Conservation (phyloP, 2,329 filamentous ascomycete genomes). For the Aotearoamyces nothofagi region DNA sequence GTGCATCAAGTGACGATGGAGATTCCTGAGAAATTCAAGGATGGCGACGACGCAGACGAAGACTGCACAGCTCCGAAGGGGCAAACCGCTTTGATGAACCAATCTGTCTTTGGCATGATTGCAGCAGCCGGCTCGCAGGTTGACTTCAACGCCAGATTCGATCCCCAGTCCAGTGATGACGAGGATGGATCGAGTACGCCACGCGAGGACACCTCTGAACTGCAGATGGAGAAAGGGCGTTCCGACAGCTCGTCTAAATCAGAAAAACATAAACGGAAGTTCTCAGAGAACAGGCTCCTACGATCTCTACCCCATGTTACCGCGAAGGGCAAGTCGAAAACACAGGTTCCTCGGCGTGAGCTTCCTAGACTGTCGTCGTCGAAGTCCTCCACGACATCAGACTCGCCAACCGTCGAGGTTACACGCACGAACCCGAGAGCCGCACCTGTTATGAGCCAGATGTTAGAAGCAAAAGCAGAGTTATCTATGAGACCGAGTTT, state of each 20-base stretch:
- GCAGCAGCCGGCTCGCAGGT: constrained; percentile 72
- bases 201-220: constrained; percentile 7
- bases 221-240: constrained; percentile 10
- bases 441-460: constrained; percentile 62
- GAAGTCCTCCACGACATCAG: constrained; percentile 18
- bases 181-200: constrained; percentile 13
- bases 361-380: constrained; percentile 7
- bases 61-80: constrained; percentile 42
- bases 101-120: constrained; percentile 87
- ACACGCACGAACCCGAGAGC: constrained; percentile 28
- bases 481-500: constrained; percentile 43
- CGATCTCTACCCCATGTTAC: constrained; percentile 47
- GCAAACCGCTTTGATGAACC: constrained; percentile 51
- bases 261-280: constrained; percentile 36
- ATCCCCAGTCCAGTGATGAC: constrained; percentile 67
- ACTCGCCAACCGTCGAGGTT: constrained; percentile 15
- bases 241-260: constrained; percentile 22
- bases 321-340: constrained; percentile 21
- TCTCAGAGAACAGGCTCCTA: constrained; percentile 50
- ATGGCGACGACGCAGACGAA: constrained; percentile 42
- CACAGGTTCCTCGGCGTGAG: constrained; percentile 19
- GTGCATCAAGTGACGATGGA: constrained; percentile 28
- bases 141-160: constrained; percentile 70
- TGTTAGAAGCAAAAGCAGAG: constrained; percentile 56
- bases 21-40: constrained; percentile 40